Conservation (phyloP, 257 asterid species). For the Paraleonurus japonicus region DNA sequence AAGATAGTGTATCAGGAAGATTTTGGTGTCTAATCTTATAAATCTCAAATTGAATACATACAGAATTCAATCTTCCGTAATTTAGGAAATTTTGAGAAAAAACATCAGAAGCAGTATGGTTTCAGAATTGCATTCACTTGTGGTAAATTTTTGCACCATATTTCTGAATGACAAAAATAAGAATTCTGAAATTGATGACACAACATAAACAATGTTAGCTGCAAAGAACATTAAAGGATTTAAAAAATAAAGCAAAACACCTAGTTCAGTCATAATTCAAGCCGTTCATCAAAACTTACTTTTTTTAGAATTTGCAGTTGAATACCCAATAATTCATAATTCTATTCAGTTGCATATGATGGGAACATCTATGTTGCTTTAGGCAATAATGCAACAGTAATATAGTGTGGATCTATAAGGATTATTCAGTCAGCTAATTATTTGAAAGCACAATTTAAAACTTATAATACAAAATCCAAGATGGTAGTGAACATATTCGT, state of each 20-base stretch:
- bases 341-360: background rate
- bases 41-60: background rate
- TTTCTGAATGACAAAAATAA: background rate
- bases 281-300: background rate
- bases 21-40: background rate
- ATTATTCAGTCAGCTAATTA: background rate
- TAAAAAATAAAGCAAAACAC: background rate
- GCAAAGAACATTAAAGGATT: background rate
- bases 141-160: slow-evolving; percentile 4
- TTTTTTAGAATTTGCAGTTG: background rate
- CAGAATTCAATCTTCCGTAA: background rate
- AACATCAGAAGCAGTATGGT: slow-evolving; percentile 1
- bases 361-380: background rate
- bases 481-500: background rate
- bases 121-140: background rate
- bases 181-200: background rate
- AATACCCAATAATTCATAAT: background rate
- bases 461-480: background rate
- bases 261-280: background rate
- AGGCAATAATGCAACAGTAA: background rate
- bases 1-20: background rate
- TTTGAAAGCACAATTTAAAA: background rate
- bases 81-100: background rate
- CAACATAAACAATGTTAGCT: slow-evolving; percentile 6
- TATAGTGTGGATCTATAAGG: background rate